Conservation (phyloP, 2,329 filamentous ascomycete species). For the Aspergillus nomiae region DNA sequence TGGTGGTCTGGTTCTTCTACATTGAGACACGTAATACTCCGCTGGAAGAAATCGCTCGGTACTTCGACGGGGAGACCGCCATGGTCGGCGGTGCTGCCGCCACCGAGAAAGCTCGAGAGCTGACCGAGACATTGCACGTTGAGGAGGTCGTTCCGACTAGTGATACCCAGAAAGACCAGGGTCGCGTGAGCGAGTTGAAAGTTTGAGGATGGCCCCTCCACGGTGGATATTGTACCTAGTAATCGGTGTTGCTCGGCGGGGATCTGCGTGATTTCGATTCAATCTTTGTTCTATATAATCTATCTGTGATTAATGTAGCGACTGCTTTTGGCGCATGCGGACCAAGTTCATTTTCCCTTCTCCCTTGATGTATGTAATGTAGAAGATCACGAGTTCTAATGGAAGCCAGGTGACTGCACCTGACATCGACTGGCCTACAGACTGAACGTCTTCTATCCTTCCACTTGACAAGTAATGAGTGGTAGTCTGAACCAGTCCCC, state of each 20-base stretch:
- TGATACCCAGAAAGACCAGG: background rate
- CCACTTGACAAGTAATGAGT: background rate
- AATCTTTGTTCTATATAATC: too few species aligned
- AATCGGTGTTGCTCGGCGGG: background rate
- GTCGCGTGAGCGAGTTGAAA: constrained; percentile 5
- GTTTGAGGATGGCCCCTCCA: background rate
- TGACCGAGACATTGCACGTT: constrained; percentile 9
- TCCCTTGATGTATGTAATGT: background rate
- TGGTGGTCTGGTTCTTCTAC: constrained; percentile 40
- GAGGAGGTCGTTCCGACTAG: constrained; percentile 4
- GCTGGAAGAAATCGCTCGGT: constrained; percentile 40
- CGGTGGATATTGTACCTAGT: background rate
- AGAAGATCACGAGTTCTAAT: background rate
- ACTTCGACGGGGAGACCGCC: constrained; percentile 27
- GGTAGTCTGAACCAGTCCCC: background rate
- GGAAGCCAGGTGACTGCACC: background rate
- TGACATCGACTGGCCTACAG: background rate
- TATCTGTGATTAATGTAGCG: background rate
- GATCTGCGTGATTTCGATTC: background rate
- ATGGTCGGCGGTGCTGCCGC: constrained; percentile 23
- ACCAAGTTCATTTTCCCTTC: background rate
- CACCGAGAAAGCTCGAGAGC: constrained; percentile 22
- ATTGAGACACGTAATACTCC: constrained; percentile 36
- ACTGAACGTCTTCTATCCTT: background rate
- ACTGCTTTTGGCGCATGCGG: background rate